Evolutionary conservation across 1,284 basidiomycete species (phyloP), one percentile per base, ranked within the genome.

Genomic region (Ustilago tritici): DNA sequence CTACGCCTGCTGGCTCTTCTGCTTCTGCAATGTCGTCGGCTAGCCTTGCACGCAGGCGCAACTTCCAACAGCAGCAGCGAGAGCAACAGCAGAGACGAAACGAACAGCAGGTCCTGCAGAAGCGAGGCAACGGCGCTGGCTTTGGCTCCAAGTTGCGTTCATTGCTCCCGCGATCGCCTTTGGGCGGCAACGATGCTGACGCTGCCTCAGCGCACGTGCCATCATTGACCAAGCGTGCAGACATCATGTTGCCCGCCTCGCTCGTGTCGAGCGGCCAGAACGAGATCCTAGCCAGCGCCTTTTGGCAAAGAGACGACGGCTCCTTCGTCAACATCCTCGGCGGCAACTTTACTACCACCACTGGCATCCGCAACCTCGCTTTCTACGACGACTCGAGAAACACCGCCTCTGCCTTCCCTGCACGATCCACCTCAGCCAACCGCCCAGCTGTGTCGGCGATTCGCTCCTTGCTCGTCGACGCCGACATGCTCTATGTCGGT

Each of bases 231-330:
- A 70, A 63, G 52, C 72, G 80, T 12, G 79, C 80, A 10, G 73
- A 70, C 52, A 55, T 64, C 47, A 79, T 82, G 70, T 54, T 66
- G 23, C 80, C 85, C 1, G 82, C 87, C 61, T 73, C 90, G 19
- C 71, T 88, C 0, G 88, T 89, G 34, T 86, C 90, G 1, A 89
- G 90, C 1, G 87, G 90, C 0, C 91, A 93, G 1, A 93, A 95
- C 1, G 91, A 94, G 36, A 91, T 98, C 64, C 89, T 97, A 49
- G 90, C 93, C 0, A 95, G 94, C 40, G 90, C 91, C 2, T 98
- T 95, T 88, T 98, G 93, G 93, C 92, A 91, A 17, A 97, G 97
- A 82, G 89, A 89, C 46, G 76, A 82, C 38, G 79, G 75, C 56
- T 68, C 56, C 11, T 82, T 76, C 50, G 87, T 94, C 53, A 91